These are phyloP conservation scores for Sporothrix schenckii DNA, from an alignment of 2,329 filamentous ascomycete genomes.

Conservation along the genomic window DNA sequence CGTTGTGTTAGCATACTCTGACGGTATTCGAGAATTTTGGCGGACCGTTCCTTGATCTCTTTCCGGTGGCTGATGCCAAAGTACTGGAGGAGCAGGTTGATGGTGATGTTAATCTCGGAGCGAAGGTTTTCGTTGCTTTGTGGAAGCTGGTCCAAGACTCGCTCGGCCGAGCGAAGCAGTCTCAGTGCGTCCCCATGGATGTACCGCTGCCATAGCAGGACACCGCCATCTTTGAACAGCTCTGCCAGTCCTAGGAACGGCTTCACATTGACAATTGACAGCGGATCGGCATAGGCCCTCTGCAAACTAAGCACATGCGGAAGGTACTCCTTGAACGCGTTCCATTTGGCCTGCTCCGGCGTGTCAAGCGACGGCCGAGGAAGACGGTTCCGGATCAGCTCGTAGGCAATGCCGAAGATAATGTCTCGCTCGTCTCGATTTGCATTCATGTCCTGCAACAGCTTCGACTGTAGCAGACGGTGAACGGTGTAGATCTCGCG, in stretches of 20 bases:
- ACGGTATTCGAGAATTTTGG: constrained; percentile 31
- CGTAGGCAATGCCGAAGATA: constrained; percentile 33
- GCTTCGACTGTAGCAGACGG: constrained; percentile 31
- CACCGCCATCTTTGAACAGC: constrained; percentile 36
- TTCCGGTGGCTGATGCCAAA: constrained; percentile 35
- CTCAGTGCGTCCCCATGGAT: constrained; percentile 32
- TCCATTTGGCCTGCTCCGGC: constrained; percentile 33
- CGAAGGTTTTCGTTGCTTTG: constrained; percentile 21
- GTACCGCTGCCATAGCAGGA: constrained; percentile 35
- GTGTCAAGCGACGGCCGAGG: constrained; percentile 34
- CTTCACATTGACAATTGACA: constrained; percentile 34
- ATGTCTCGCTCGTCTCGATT: constrained; percentile 29
- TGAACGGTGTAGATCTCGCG: constrained; percentile 34
- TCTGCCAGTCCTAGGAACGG: constrained; percentile 33
- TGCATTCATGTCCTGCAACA: constrained; percentile 32
- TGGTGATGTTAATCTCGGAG: constrained; percentile 33
- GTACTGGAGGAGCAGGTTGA: constrained; percentile 35
- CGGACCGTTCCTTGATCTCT: constrained; percentile 33
- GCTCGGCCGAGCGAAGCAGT: constrained; percentile 34
- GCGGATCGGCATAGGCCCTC: constrained; percentile 33
- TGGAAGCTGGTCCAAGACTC: constrained; percentile 30
- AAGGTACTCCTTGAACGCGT: constrained; percentile 34
- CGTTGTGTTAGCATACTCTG: constrained; percentile 17
- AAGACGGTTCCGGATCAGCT: constrained; percentile 33
- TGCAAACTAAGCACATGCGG: constrained; percentile 35